Percentiles rank a stretch among this genome's conserved stretches.
These are phyloP conservation scores for Darksidea phi DNA, from an alignment of 495 filamentous ascomycete genomes.

Conservation along the genomic window DNA sequence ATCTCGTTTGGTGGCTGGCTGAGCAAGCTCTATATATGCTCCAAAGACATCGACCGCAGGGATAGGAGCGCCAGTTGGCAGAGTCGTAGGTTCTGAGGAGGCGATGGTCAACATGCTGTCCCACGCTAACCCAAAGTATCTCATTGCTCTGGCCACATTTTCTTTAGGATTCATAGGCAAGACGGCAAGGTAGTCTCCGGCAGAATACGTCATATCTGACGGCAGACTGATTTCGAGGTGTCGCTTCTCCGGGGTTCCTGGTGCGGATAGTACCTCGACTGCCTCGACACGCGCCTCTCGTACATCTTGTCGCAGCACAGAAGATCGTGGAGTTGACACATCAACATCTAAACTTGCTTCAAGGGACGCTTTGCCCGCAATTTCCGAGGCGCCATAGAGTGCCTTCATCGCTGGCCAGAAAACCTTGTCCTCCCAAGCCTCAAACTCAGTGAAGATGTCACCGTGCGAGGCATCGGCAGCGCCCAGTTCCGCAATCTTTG, in stretches of 20 bases:
- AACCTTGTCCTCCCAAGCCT: constrained; percentile 53
- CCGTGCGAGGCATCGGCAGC: constrained; percentile 59
- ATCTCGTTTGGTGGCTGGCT: constrained; percentile 64
- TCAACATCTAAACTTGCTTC: constrained; percentile 52
- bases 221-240: constrained; percentile 68
- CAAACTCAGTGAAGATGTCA: constrained; percentile 69
- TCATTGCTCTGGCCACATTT: constrained; percentile 55
- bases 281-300: constrained; percentile 54
- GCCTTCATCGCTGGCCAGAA: constrained; percentile 62
- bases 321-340: constrained; percentile 57
- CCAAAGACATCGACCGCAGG: constrained; percentile 61
- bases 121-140: constrained; percentile 58
- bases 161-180: constrained; percentile 65
- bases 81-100: constrained; percentile 16
- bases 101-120: constrained; percentile 49
- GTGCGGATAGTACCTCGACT: constrained; percentile 48
- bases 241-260: constrained; percentile 58
- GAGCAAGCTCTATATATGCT: constrained; percentile 69
- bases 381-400: constrained; percentile 44
- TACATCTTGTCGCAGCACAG: constrained; percentile 64
- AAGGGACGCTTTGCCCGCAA: constrained; percentile 38
- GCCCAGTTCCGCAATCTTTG: constrained; percentile 56
- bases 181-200: constrained; percentile 75
- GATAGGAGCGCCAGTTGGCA: constrained; percentile 51
- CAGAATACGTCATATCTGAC: constrained; percentile 61